These are phyloP conservation scores for Dryas drummondii DNA, from an alignment of 306 rosid species.

Conservation along the genomic window DNA sequence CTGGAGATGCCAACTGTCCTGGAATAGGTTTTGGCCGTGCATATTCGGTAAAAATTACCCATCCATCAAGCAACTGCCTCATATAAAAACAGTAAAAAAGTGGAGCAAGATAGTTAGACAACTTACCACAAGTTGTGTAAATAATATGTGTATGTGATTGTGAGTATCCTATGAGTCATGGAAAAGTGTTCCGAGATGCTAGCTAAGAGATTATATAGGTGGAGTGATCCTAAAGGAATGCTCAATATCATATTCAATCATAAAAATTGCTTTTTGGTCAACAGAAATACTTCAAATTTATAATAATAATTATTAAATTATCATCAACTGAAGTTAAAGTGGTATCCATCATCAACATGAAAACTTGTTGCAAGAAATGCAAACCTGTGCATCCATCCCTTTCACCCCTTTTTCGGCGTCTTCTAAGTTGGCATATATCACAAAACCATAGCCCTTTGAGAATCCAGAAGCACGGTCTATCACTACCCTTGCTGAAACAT, in stretches of 20 bases:
- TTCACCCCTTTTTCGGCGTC: background rate
- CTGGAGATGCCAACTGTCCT: background rate
- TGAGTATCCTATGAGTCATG: no score
- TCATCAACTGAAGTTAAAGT: no score
- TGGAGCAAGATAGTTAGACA: background rate
- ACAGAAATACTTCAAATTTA: no score
- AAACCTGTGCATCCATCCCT: background rate
- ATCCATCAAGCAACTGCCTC: background rate
- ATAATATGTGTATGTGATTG: no score
- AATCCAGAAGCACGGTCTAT: slow-evolving; percentile 6
- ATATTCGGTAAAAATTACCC: background rate
- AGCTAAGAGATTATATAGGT: no score
- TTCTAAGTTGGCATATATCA: background rate
- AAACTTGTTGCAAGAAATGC: background rate
- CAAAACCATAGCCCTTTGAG: background rate
- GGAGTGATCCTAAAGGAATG: no score
- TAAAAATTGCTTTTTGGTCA: no score
- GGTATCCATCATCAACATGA: background rate
- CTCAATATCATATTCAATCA: no score
- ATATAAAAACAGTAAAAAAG: background rate
- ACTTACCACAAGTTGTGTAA: no score
- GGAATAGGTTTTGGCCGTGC: background rate
- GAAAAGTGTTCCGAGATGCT: no score
- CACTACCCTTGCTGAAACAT: background rate
- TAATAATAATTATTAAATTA: no score